Evolutionary conservation across 2,329 filamentous ascomycete species (phyloP), one percentile per base, ranked within the genome.

Genomic region (Botryosphaeria dothidea): DNA sequence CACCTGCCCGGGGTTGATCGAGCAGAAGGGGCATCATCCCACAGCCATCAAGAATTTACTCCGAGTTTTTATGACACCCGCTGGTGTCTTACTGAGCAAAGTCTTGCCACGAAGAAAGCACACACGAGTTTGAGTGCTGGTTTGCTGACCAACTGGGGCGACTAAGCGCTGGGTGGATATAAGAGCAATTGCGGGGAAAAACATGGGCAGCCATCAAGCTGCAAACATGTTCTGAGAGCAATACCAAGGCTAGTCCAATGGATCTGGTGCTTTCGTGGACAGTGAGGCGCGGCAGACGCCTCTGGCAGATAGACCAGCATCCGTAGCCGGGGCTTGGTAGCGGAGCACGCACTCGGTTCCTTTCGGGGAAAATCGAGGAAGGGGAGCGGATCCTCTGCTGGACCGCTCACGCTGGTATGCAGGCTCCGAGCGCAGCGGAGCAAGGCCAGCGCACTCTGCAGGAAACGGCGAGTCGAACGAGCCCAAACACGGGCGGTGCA

Each of bases 301-400:
- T 36, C 56, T 34, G 27, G 56, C 41, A 60, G 56, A n/a, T 41
- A 25, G 54, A 3, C 27, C 38, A 46, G 56, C 56, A 60, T n/a
- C 38, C 27, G 56, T 11, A 60, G 56, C 56, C 34, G 56, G 58
- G 58, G 58, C 58, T 41, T 62, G 43, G 58, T 51, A 27, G 46
- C 58, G 58, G 46, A 62, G 58, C 43, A 62, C 45, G 46, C 45
- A 51, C 49, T 63, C 61, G 61, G 61, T 63, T 45, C 34, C 61
- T 41, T 54, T 63, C 61, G 46, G 61, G 61, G 48, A 54, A 63
- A 63, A 62, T 62, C 58, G 58, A 62, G 45, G 46, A 51, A 29
- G 56, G 56, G 43, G 58, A 62, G 46, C 46, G 31, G 61, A 43
- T 49, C 25, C 19, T 52, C 25, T 17, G 38, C 19, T 34, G 61